These are phyloP conservation scores for Austropuccinia psidii DNA, from an alignment of 1,284 basidiomycete species.

Conservation along the genomic window DNA sequence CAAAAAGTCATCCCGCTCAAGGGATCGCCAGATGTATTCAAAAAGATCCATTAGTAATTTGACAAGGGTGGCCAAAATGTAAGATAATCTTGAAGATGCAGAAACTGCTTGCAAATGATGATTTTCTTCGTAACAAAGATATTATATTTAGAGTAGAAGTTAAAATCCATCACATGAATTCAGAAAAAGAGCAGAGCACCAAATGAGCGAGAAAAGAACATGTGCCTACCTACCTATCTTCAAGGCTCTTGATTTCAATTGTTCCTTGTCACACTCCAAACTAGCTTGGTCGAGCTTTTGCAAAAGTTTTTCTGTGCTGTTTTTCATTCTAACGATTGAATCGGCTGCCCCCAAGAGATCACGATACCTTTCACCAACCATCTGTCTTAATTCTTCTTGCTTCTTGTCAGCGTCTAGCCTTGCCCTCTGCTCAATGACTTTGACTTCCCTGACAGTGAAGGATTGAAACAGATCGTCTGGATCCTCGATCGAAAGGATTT, in stretches of 20 bases:
- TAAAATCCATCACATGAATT: no score
- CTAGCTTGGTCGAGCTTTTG: background rate
- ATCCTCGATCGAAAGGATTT: slow-evolving; percentile 11
- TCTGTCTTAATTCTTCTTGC: slow-evolving; percentile 21
- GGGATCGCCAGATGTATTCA: slow-evolving; percentile 29
- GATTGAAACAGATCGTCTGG: slow-evolving; percentile 22
- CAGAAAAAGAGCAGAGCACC: background rate
- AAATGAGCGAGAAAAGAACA: background rate
- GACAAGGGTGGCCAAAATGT: slow-evolving; percentile 24
- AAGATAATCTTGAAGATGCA: slow-evolving; percentile 6
- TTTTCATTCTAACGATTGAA: slow-evolving; percentile 29
- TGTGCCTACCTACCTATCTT: background rate
- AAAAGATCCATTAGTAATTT: slow-evolving; percentile 10
- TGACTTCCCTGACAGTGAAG: slow-evolving; percentile 17
- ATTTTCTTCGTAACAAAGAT: background rate
- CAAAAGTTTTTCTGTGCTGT: background rate
- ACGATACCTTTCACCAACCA: slow-evolving; percentile 26
- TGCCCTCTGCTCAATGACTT: slow-evolving; percentile 8
- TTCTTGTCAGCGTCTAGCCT: slow-evolving; percentile 5
- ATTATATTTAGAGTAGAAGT: background rate
- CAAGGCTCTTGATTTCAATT: background rate
- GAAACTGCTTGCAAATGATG: background rate
- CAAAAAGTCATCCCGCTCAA: slow-evolving; percentile 15
- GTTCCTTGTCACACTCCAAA: background rate
- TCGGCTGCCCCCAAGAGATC: slow-evolving; percentile 23